phyloP scores from a whole-genome alignment of 371 early-diverging fungal species.

The Actinomortierella ambigua region DNA sequence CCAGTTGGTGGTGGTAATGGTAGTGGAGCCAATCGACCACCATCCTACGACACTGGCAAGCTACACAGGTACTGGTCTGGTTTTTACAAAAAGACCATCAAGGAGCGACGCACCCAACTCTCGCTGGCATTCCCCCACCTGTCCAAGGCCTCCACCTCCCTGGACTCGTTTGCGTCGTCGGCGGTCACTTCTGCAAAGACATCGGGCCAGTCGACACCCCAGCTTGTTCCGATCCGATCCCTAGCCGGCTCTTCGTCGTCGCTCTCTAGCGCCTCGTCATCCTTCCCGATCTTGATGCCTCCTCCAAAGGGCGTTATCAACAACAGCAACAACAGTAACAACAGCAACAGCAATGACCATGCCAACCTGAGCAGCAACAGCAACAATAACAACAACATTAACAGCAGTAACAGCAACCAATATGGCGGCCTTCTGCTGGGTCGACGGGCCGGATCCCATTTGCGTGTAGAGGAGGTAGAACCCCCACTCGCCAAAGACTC shows the following conservation, averaged over 20 bases:
- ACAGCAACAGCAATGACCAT: too few species aligned
- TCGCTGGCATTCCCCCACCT: slow-evolving; percentile 60
- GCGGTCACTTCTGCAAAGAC: slow-evolving; percentile 32
- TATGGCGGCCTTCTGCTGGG: background rate
- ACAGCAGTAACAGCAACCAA: background rate
- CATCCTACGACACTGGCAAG: too few species aligned
- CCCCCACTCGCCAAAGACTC: background rate
- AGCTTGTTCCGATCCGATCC: slow-evolving; percentile 4
- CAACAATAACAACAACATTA: background rate
- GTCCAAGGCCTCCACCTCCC: slow-evolving; percentile 25
- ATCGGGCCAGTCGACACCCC: slow-evolving; percentile 42
- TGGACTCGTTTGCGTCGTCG: slow-evolving; percentile 36
- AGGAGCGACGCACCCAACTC: slow-evolving; percentile 65
- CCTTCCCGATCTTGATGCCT: background rate
- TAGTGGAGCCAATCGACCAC: too few species aligned
- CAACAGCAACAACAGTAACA: slow-evolving; percentile 1
- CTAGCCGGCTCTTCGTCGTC: slow-evolving; percentile 13
- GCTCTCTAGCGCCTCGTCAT: background rate
- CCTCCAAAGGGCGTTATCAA: background rate
- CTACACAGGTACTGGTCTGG: slow-evolving; percentile 50
- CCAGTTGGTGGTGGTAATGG: too few species aligned
- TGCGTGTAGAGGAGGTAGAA: too few species aligned
- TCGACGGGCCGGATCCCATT: too few species aligned
- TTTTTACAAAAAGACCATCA: slow-evolving; percentile 72
- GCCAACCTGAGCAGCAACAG: too few species aligned